phyloP scores from a whole-genome alignment of 2,329 filamentous ascomycete species.

The Calonectria crousiana region DNA sequence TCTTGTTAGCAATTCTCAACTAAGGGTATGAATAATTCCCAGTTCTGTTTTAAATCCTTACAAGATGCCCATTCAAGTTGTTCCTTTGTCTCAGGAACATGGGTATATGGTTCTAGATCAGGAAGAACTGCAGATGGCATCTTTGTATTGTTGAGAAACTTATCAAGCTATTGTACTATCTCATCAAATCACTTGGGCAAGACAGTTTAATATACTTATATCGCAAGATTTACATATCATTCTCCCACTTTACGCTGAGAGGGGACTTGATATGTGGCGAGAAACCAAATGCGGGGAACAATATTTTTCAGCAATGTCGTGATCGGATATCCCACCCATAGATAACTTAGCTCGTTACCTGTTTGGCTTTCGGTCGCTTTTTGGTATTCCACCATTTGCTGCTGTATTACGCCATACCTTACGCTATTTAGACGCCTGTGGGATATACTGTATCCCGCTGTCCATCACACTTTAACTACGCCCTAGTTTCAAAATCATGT shows the following conservation, averaged over 20 bases:
- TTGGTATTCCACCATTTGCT: neutral
- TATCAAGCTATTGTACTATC: neutral
- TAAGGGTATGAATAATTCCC: conserved; percentile 28
- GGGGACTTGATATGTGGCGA: neutral
- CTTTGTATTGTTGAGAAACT: conserved; percentile 11
- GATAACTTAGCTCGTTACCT: neutral
- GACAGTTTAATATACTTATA: neutral
- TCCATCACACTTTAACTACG: neutral
- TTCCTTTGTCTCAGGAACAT: conserved; percentile 53
- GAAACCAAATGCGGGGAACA: neutral
- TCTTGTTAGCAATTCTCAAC: neutral
- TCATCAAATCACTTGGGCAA: neutral
- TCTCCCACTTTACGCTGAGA: rapidly evolving
- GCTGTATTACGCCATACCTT: neutral
- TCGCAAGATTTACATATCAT: neutral
- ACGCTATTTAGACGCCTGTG: neutral
- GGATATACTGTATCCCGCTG: neutral
- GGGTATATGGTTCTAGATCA: conserved; percentile 47
- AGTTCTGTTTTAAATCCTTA: neutral
- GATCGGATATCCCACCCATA: neutral
- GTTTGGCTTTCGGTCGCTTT: neutral
- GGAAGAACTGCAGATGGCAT: conserved; percentile 48
- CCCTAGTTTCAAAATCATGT: neutral
- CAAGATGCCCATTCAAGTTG: conserved; percentile 50
- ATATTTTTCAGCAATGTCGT: neutral